These are phyloP conservation scores for Quercus agrifolia DNA, from an alignment of 306 rosid genomes.

Conservation along the genomic window DNA sequence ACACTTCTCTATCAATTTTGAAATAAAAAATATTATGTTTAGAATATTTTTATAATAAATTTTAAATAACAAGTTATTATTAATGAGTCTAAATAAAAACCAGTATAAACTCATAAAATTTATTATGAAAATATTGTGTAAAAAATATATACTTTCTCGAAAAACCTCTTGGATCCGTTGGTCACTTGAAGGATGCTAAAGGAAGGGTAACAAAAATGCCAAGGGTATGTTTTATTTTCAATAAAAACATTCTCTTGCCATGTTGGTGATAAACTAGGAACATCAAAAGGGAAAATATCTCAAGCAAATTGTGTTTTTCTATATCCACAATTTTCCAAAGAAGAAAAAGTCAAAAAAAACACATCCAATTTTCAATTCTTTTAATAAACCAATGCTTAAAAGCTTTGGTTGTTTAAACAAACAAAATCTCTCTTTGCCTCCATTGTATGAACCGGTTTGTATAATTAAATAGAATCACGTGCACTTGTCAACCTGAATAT, in stretches of 20 bases:
- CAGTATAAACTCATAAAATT: too few relatives aligned
- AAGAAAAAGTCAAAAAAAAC: not conserved
- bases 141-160: too few relatives aligned
- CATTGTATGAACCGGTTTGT: slow-evolving; percentile 33
- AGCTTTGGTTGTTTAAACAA: not conserved
- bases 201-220: too few relatives aligned
- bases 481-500: slow-evolving; percentile 73
- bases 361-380: not conserved
- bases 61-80: too few relatives aligned
- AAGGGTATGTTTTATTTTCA: not conserved
- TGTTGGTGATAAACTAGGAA: not conserved
- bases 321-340: not conserved
- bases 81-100: too few relatives aligned
- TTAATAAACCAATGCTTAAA: not conserved
- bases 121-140: too few relatives aligned
- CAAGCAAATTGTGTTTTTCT: not conserved
- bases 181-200: too few relatives aligned
- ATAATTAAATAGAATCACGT: slow-evolving; percentile 77
- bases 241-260: not conserved
- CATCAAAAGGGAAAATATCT: too few relatives aligned
- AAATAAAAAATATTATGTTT: too few relatives aligned
- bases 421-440: not conserved
- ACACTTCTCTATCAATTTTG: too few relatives aligned
- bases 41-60: too few relatives aligned
- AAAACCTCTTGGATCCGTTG: too few relatives aligned